Percentiles rank a stretch among this genome's conserved stretches.
These are phyloP conservation scores for Hypericum androsaemum DNA, from an alignment of 345 rosid genomes.

Conservation along the genomic window DNA sequence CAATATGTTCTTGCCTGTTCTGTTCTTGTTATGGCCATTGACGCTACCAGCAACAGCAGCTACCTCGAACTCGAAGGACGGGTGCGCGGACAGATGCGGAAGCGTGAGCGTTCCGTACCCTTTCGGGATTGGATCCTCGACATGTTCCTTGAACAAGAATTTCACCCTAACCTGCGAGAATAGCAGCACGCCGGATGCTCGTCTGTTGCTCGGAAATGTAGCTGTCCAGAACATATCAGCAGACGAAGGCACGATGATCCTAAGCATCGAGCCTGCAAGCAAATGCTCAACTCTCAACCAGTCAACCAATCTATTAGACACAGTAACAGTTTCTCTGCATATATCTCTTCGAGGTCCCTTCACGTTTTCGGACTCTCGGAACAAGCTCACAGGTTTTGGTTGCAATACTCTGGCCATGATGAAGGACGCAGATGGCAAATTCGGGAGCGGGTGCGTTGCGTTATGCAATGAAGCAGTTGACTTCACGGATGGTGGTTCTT, in stretches of 20 bases:
- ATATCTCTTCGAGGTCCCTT: neutral
- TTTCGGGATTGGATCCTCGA: too few relatives aligned
- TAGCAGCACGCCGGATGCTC: too few relatives aligned
- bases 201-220: neutral
- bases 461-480: neutral
- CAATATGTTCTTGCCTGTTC: too few relatives aligned
- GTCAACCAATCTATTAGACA: neutral
- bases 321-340: neutral
- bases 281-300: constrained; percentile 4
- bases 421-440: neutral
- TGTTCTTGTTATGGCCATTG: too few relatives aligned
- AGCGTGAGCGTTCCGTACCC: too few relatives aligned
- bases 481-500: neutral
- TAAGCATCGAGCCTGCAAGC: neutral
- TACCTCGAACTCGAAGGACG: too few relatives aligned
- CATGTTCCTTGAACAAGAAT: too few relatives aligned
- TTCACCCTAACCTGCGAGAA: too few relatives aligned
- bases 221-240: neutral
- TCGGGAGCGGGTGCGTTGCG: constrained; percentile 13
- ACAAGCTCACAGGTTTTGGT: constrained; percentile 22
- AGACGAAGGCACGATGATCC: constrained; percentile 8
- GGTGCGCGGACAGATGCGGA: too few relatives aligned
- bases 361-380: constrained; percentile 10
- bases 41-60: too few relatives aligned
- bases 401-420: constrained; percentile 12